Evolutionary conservation across 345 rosid genomes (phyloP).

Genomic region (Salix exigua): DNA sequence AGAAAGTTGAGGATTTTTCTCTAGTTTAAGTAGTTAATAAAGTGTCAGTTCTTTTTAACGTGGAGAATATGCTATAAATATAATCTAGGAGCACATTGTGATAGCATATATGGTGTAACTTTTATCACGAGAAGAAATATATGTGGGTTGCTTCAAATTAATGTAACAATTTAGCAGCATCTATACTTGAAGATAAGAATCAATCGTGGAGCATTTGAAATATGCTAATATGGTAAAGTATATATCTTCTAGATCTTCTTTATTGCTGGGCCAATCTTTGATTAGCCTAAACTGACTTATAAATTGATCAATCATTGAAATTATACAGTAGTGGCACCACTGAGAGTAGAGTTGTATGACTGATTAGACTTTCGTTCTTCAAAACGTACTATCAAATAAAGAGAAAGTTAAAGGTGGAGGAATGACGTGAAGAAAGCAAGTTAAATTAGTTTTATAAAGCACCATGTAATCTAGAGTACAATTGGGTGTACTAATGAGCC

Average conservation of each 20-base stretch:
- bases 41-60: not conserved
- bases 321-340: not conserved
- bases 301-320: not conserved
- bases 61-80: slow-evolving; percentile 19
- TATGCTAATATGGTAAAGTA: not conserved
- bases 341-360: not conserved
- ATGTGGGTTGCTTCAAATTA: not conserved
- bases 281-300: too few species aligned
- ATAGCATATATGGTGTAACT: not conserved
- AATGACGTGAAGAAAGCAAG: not conserved
- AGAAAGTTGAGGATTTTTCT: slow-evolving; percentile 8
- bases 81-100: not conserved
- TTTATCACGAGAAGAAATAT: slow-evolving; percentile 4
- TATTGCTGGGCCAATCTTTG: not conserved
- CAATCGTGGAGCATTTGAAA: slow-evolving; percentile 9
- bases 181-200: slow-evolving; percentile 13
- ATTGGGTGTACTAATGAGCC: not conserved
- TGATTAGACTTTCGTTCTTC: not conserved
- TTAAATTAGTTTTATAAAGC: not conserved
- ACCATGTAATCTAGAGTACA: not conserved
- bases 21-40: not conserved
- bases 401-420: not conserved
- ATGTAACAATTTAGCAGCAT: not conserved
- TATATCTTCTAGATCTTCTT: not conserved
- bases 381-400: slow-evolving; percentile 23